phyloP scores from a whole-genome alignment of 306 rosid species.

The Lathyrus aphaca region DNA sequence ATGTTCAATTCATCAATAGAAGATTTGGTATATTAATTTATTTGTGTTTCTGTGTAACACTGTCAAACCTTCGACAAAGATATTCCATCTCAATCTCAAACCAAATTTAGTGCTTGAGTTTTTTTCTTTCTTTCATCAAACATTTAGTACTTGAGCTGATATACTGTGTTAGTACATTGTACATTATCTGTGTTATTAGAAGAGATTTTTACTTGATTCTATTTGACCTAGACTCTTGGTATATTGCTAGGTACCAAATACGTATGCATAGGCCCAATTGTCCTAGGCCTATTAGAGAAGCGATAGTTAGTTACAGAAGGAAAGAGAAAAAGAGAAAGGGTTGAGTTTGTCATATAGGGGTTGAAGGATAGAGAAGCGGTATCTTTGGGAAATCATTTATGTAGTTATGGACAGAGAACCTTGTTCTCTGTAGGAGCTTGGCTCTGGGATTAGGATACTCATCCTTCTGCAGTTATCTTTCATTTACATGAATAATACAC shows the following conservation, averaged over 20 bases:
- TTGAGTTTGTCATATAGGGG: no score
- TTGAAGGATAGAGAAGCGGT: no score
- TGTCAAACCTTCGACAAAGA: constrained; percentile 10
- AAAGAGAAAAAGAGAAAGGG: no score
- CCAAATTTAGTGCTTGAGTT: neutral
- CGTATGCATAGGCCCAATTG: no score
- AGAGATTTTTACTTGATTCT: constrained; percentile 12
- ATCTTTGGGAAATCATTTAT: no score
- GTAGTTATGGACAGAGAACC: no score
- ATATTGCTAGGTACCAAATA: neutral
- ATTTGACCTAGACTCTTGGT: constrained; percentile 5
- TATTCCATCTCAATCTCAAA: constrained; percentile 34
- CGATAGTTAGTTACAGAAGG: no score
- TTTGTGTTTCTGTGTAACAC: neutral
- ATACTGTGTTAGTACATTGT: neutral
- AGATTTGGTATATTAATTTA: neutral
- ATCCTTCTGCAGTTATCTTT: no score
- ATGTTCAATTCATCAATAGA: constrained; percentile 14
- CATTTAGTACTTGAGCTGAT: neutral
- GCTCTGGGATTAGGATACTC: no score
- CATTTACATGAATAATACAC: no score
- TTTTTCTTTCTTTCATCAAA: neutral
- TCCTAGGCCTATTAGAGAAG: no score
- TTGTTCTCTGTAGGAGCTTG: no score
- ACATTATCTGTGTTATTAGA: constrained; percentile 3